Evolutionary conservation across 139 green algal species (phyloP).

Genomic region (Micromonas commoda): DNA sequence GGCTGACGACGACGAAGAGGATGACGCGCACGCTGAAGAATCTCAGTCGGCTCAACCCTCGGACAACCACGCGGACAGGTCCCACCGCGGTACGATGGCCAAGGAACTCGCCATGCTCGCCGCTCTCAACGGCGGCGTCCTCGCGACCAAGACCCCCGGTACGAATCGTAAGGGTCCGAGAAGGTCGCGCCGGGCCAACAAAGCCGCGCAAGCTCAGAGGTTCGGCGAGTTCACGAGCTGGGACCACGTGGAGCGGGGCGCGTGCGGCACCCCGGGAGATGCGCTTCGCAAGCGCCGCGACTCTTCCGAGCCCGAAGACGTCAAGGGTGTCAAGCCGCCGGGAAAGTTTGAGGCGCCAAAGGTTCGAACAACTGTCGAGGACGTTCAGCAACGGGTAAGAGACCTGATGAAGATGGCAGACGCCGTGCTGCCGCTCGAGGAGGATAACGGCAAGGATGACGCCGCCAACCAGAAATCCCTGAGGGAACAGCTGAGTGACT

Average conservation of each 20-base stretch:
- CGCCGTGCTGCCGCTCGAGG: not conserved
- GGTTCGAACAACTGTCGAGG: not conserved
- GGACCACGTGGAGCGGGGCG: not conserved
- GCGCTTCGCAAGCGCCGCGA: no score
- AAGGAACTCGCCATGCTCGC: no score
- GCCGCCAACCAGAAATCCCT: not conserved
- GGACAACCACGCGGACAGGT: no score
- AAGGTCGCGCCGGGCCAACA: not conserved
- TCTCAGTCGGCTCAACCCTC: no score
- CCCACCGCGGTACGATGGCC: no score
- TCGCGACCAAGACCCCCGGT: no score
- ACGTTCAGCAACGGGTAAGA: not conserved
- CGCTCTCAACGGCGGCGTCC: no score
- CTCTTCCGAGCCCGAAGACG: no score
- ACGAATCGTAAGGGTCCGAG: no score
- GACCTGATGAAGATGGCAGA: slow-evolving; percentile 16
- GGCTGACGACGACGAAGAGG: not conserved
- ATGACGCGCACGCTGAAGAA: no score
- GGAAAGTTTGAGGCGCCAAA: not conserved
- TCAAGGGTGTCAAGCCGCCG: no score
- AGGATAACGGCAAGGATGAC: not conserved
- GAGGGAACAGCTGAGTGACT: slow-evolving; percentile 2
- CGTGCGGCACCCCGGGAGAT: not conserved
- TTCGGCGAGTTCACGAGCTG: slow-evolving; percentile 12
- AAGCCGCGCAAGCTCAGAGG: not conserved